Evolutionary conservation across 371 early-diverging fungal species (phyloP), one percentile per base, ranked within the genome.

Genomic region (Rhizopus delemar): DNA sequence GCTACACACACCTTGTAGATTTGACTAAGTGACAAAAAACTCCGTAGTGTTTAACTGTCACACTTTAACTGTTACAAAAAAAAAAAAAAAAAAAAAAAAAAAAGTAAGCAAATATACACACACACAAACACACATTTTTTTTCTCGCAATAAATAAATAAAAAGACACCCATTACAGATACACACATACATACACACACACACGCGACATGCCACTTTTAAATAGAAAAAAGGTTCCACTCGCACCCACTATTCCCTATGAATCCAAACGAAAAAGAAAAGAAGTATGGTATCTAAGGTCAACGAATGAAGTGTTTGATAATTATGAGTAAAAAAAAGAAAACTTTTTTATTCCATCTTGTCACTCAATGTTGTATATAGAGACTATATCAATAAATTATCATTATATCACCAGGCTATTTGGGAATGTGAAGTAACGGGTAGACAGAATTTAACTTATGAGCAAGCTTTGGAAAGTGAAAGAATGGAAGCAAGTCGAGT

Each of bases 391-490:
- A 86, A 86, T 13, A 87, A 92, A 12, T 66, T 85, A 41, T 70
- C 75, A 50, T 74, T 90, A 35, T 93, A 93, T 68, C 81, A 84
- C 35, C 85, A 87, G 61, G 83, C 83, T 41, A 76, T 84, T 34
- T 95, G 94, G 90, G 77, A 88, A 45, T 93, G 94, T 73, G 84
- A 84, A 56, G 74, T 71, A 11, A 90, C 93, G 0, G 92, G 93
- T 4, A 87, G 86, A 62, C 66, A 74, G 8, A 69, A 82, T 46
- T 70, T 95, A 62, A 93, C 92, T 2, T 95, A 87, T 63, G 87
- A 89, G 55, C 88, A 93, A 66, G 96, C 96, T 4, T 70, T 88
- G n/a, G 79, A 86, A 51, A 88, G 88, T n/a, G 96, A 95, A 80
- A 57, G 74, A 75, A 55, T 79, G 74, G 61, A 76, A 63, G 65